Percentiles rank a stretch among this genome's conserved stretches.
Evolutionary conservation across 2,329 filamentous ascomycete genomes (phyloP).

Genomic region (Aspergillus quadricinctus): DNA sequence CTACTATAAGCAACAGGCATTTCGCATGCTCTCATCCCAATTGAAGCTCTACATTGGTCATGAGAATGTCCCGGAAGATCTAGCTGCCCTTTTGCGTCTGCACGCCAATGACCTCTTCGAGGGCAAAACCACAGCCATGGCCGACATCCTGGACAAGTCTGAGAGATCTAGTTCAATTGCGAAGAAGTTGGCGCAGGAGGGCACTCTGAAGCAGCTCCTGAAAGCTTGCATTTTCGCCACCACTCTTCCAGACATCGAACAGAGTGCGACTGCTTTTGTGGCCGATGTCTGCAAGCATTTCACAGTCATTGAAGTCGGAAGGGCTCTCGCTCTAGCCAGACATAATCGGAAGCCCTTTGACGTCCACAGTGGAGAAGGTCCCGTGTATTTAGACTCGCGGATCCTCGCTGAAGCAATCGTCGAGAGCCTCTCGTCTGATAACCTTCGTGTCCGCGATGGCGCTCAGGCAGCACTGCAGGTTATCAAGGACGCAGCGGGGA

Average conservation of each 20-base stretch:
- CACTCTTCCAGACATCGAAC: conserved; percentile 74
- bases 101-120: conserved; percentile 81
- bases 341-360: conserved; percentile 75
- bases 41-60: conserved; percentile 85
- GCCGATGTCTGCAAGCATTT: conserved; percentile 84
- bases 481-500: conserved; percentile 69
- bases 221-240: conserved; percentile 85
- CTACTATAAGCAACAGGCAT: conserved; percentile 90
- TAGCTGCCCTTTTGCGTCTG: conserved; percentile 76
- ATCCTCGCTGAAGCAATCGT: conserved; percentile 85
- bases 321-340: conserved; percentile 75
- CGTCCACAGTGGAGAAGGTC: conserved; percentile 79
- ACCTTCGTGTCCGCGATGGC: conserved; percentile 72
- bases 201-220: conserved; percentile 75
- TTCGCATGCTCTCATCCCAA: conserved; percentile 81
- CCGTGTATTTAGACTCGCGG: conserved; percentile 78
- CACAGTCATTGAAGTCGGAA: conserved; percentile 81
- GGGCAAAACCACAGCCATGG: conserved; percentile 66
- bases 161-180: conserved; percentile 77
- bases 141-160: conserved; percentile 64
- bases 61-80: conserved; percentile 84
- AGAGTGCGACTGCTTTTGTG: conserved; percentile 70
- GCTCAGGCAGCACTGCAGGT: conserved; percentile 74
- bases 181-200: conserved; percentile 83
- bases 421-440: conserved; percentile 83